Percentiles rank a stretch among this genome's conserved stretches.
Conservation (phyloP, 169 alveolate genomes). For the Plasmodium chabaudi region DNA sequence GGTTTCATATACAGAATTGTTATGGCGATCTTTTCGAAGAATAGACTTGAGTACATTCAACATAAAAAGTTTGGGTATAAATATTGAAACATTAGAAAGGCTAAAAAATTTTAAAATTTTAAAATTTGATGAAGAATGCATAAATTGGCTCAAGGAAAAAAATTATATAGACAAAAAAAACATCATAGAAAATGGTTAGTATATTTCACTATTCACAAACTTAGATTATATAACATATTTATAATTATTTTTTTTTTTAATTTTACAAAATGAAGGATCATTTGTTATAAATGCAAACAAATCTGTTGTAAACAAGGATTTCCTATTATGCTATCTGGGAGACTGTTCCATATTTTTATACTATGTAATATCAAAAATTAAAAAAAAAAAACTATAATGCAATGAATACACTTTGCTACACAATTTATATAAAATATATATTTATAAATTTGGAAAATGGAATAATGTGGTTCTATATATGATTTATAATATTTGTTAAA, state of each 20-base stretch:
- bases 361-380: slow-evolving; percentile 14
- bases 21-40: slow-evolving; percentile 76
- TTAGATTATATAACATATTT: not conserved
- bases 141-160: slow-evolving; percentile 73
- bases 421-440: not conserved
- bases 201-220: not conserved
- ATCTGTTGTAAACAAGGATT: slow-evolving; percentile 24
- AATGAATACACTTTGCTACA: not conserved
- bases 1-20: slow-evolving; percentile 68
- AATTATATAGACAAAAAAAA: slow-evolving; percentile 27
- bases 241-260: slow-evolving; percentile 2
- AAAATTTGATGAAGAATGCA: slow-evolving; percentile 74
- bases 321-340: slow-evolving; percentile 54
- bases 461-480: too few species aligned
- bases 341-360: slow-evolving; percentile 56
- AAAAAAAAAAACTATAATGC: not conserved
- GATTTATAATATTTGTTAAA: not conserved
- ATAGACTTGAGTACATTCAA: slow-evolving; percentile 28
- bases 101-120: slow-evolving; percentile 55
- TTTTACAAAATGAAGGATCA: slow-evolving; percentile 15
- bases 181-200: slow-evolving; percentile 68
- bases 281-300: slow-evolving; percentile 28
- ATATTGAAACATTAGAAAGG: slow-evolving; percentile 28
- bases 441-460: not conserved
- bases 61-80: slow-evolving; percentile 25